phyloP scores from a whole-genome alignment of 345 rosid genomes.

The Eucalyptus pauciflora region DNA sequence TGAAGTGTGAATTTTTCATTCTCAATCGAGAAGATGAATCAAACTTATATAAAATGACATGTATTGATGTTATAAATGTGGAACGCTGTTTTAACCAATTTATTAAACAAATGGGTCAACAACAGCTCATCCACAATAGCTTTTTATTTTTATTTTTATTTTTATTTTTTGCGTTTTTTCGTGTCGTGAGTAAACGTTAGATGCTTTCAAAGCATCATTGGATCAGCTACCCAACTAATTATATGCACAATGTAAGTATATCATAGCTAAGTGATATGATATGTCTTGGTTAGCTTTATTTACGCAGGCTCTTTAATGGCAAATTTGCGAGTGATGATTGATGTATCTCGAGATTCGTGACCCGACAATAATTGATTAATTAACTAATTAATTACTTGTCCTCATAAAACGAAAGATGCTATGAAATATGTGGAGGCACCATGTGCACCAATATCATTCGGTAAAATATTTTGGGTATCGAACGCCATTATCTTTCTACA shows the following conservation, averaged over 20 bases:
- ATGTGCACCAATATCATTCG: background rate
- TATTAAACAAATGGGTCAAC: background rate
- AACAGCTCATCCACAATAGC: background rate
- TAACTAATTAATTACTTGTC: background rate
- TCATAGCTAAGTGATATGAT: too few relatives aligned
- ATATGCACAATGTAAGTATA: too few relatives aligned
- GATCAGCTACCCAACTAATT: too few relatives aligned
- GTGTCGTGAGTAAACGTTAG: too few relatives aligned
- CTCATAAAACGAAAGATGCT: background rate
- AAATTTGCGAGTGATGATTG: background rate
- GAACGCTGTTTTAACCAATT: background rate
- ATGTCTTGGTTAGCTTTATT: background rate
- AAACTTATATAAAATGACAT: too few relatives aligned
- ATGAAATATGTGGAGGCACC: background rate
- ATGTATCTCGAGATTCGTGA: background rate
- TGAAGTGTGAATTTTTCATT: too few relatives aligned
- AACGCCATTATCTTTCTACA: background rate
- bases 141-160: fast-evolving
- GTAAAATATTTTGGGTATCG: background rate
- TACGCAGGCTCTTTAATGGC: background rate
- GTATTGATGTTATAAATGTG: too few relatives aligned
- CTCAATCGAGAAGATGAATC: background rate
- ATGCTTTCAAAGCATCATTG: background rate
- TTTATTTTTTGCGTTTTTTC: too few relatives aligned
- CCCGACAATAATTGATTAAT: background rate